Evolutionary conservation across 2,329 filamentous ascomycete species (phyloP), one percentile per base, ranked within the genome.

Genomic region (Davidsoniella virescens): DNA sequence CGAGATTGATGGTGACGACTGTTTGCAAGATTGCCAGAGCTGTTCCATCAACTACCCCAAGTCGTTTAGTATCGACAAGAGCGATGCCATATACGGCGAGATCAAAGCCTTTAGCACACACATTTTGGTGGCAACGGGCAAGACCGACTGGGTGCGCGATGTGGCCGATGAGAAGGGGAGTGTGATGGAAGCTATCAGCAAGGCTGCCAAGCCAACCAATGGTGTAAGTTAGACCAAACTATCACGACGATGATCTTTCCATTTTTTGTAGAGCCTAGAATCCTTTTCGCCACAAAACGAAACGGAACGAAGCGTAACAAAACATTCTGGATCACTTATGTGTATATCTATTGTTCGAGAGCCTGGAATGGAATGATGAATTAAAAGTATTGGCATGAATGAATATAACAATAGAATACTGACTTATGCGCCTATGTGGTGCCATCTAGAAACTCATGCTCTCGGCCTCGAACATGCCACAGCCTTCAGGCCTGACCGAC

Each of bases 71-170:
- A 78, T 94, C 50, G 84, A 96, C 52, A 75, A 82, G 62, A 68
- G 72, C 5, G 87, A 94, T 61, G 70, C 80, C 58, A 67, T 98
- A 45, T 96, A 93, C 61, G 92, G 90, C 1, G 72, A 84, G 53
- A 76, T 95, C 55, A 84, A 87, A 60, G 86, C 80, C 36, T 96
- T 87, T 84, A 81, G 78, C 59, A 92, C 87, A 17, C 92, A 98
- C 65, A 62, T 94, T 54, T 69, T 98, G 29, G 87, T 96, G 14
- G 92, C 87, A 20, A 98, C 92, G n/a, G 86, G 87, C 54, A 94
- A 95, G 75, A 75, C 81, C 23, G 92, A 98, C 65, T 98, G 92
- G 92, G 83, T 90, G 60, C 69, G 85, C 54, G 83, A 94, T 67
- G 85, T 94, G 43, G 78, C 76, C 51, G 84, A 96, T 61, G 92